These are phyloP conservation scores for Tulasnella sp. DNA, from an alignment of 768 basidiomycete species.

Conservation along the genomic window DNA sequence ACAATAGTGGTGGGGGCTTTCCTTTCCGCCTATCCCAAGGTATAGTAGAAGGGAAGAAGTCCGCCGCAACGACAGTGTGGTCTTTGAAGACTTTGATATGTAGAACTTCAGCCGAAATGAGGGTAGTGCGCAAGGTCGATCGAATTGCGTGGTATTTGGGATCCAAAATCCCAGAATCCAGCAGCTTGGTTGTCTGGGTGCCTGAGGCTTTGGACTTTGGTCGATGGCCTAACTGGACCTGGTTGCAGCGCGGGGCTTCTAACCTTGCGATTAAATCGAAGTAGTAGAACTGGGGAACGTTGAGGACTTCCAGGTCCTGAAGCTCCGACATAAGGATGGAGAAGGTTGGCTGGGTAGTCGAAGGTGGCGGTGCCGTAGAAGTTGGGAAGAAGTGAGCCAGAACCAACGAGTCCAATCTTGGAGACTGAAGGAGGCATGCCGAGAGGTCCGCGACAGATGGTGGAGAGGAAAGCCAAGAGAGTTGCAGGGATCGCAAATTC, in stretches of 20 bases:
- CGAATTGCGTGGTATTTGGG: too few species aligned
- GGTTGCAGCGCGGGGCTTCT: background rate
- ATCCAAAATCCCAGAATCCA: too few species aligned
- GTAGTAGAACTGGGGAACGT: background rate
- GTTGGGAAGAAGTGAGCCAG: background rate
- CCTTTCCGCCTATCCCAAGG: too few species aligned
- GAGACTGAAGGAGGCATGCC: background rate
- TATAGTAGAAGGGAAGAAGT: too few species aligned
- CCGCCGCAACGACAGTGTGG: background rate
- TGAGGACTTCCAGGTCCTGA: background rate
- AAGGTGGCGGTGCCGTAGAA: background rate
- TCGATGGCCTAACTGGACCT: background rate
- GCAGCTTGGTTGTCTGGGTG: background rate
- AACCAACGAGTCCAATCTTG: background rate
- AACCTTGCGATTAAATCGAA: background rate
- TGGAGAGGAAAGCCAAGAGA: background rate
- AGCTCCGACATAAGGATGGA: background rate
- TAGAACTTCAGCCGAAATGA: too few species aligned
- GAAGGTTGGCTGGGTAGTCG: background rate
- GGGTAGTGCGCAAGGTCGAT: too few species aligned
- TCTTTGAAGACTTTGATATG: background rate
- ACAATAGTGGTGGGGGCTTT: too few species aligned
- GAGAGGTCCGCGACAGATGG: background rate
- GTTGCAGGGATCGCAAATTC: background rate
- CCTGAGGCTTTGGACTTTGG: background rate